Evolutionary conservation across 2,329 filamentous ascomycete genomes (phyloP), one percentile per base, ranked within the genome.

Genomic region (Sporothrix brasiliensis): DNA sequence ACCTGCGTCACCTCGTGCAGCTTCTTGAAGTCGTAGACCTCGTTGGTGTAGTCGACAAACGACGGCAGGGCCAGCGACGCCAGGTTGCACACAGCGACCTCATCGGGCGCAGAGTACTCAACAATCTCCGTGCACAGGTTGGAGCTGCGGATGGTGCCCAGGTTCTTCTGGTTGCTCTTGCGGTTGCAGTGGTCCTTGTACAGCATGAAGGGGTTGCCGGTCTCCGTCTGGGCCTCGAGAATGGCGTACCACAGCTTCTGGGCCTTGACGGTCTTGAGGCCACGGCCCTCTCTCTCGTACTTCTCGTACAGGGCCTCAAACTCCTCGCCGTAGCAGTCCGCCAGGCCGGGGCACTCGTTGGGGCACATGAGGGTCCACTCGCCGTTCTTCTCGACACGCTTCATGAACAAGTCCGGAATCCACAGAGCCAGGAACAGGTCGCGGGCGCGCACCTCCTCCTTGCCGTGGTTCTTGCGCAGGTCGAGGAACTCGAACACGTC

Each of bases 121-220:
- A 99, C 88, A 77, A 99, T 99, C 83, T 99, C 95, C 67, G 94
- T 98, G 89, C 95, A 99, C 65, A 99, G 87, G 82, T 99, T 99
- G 78, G 95, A 99, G 86, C 93, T 97, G 81, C 93, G 93, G 77
- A 99, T 99, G 73, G 94, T 97, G 75, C 95, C 95, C 44, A 99
- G 87, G 83, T 99, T 99, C 91, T 99, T 98, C 85, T 99, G 95
- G 88, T 99, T 99, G 87, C 94, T 97, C 91, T 99, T 99, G 81
- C 89, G 89, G 88, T 99, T 99, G 89, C 92, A 94, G 78, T 90
- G 88, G 83, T 99, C 95, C 87, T 99, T 99, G 90, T 99, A 99
- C 72, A 98, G 90, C 93, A 99, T 99, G 84, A 97, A 99, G 65
- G 95, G 95, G 83, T 97, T 98, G 76, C 95, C 95, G 60, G 95